Base-by-base conservation (phyloP, 352 stramenopile genomes). In the Phytophthora podocarpi region DNA sequence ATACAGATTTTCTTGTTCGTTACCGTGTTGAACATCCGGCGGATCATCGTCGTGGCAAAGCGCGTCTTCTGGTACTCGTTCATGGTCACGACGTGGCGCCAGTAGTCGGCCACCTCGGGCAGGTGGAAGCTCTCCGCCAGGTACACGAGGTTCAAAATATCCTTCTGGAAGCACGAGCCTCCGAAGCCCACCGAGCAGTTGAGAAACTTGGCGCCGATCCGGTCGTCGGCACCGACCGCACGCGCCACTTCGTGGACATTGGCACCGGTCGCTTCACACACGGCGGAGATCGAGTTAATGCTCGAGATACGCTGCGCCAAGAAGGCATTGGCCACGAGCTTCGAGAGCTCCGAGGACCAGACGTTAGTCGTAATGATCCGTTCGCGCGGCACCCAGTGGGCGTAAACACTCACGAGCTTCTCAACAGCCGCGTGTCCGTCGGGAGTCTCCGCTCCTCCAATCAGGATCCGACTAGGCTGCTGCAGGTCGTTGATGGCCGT, bases 1-100 rank as follows among this genome's bases (percentile, higher is more conserved):
- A 99, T 82, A 48, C 96, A 98, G 74, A 99, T 99, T 76, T 98
- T 98, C 80, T 99, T 99, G 67, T 98, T 98, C 23, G 97, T 99
- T 26, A 99, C 96, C 27, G 97, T 99, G 88, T 99, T 99, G 76
- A 99, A 99, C 97, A 99, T 99, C 35, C 82, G 82, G 11, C 82
- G 74, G 41, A 99, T 96, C 76, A 99, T 99, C 41, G 96, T 98
- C 59, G 97, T 91, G 5, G 94, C 97, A 72, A 99, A 99, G n/a
- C 98, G 91, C 24, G 91, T 91, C 90, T 99, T 99, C 79, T 99
- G 98, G 80, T 98, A 99, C 56, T 99, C 97, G 86, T 99, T 99
- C 95, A 99, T 99, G 20, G 86, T 80, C 49, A 99, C 97, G 15
- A 99, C 98, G 61, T 98, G 88, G 49, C 98, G 90, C 98, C 98